phyloP scores from a whole-genome alignment of 1,284 basidiomycete species.

The Mrakiaceae sp. region DNA sequence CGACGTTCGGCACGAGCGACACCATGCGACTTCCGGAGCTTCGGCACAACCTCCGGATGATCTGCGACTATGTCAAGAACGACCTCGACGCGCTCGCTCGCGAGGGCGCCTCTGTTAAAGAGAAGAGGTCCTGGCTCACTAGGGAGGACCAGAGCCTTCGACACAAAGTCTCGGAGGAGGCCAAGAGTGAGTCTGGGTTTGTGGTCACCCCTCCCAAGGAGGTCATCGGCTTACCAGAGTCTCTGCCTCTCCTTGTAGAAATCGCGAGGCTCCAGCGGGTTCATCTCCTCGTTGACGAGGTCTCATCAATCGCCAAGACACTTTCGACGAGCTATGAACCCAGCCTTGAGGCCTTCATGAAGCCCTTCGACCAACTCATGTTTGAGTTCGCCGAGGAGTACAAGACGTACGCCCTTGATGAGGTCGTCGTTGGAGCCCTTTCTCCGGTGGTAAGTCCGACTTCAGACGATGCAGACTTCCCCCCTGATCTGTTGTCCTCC shows the following conservation, averaged over 20 bases:
- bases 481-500: constrained; percentile 10
- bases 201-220: not conserved
- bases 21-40: constrained; percentile 84
- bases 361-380: constrained; percentile 57
- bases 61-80: constrained; percentile 65
- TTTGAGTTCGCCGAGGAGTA: constrained; percentile 67
- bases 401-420: constrained; percentile 67
- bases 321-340: constrained; percentile 52
- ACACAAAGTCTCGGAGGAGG: constrained; percentile 40
- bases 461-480: not conserved
- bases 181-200: constrained; percentile 45
- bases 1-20: constrained; percentile 72
- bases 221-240: not conserved
- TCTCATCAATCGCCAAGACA: constrained; percentile 52
- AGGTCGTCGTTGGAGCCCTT: constrained; percentile 83
- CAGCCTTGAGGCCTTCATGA: constrained; percentile 57
- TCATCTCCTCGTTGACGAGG: constrained; percentile 57
- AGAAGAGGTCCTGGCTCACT: constrained; percentile 22
- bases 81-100: constrained; percentile 77
- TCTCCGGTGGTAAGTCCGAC: constrained; percentile 51
- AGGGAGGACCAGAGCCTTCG: constrained; percentile 18
- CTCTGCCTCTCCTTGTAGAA: constrained; percentile 32
- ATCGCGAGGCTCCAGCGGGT: constrained; percentile 64
- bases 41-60: constrained; percentile 82
- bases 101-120: constrained; percentile 69